phyloP scores from a whole-genome alignment of 257 asterid species.

The Leptodermis oblonga region DNA sequence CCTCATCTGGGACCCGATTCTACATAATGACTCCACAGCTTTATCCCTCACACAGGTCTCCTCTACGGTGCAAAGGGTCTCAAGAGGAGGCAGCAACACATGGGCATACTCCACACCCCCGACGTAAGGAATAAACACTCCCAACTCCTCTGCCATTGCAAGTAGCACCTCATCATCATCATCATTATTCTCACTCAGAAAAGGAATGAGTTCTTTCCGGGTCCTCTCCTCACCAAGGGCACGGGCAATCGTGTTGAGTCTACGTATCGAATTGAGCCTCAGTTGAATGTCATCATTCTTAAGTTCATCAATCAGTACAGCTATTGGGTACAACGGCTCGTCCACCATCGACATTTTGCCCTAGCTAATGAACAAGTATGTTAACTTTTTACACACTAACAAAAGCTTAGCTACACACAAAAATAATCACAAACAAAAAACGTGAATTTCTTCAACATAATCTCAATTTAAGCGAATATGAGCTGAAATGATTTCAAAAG shows the following conservation, averaged over 20 bases:
- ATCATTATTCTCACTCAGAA: slow-evolving; percentile 87
- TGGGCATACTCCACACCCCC: slow-evolving; percentile 95
- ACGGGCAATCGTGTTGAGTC: slow-evolving; percentile 89
- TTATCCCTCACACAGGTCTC: slow-evolving; percentile 96
- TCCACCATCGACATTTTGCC: slow-evolving; percentile 77
- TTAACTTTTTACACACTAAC: background rate
- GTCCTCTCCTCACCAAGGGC: slow-evolving; percentile 97
- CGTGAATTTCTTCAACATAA: background rate
- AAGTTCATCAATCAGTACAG: slow-evolving; percentile 85
- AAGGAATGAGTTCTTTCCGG: slow-evolving; percentile 80
- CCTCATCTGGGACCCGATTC: slow-evolving; percentile 94
- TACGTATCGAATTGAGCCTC: slow-evolving; percentile 74
- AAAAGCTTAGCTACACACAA: background rate
- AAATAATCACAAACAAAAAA: background rate
- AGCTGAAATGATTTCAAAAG: background rate
- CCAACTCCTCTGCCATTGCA: slow-evolving; percentile 95
- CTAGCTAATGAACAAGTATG: slow-evolving; percentile 9
- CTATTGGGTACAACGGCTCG: slow-evolving; percentile 93
- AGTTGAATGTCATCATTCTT: slow-evolving; percentile 91
- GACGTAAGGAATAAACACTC: slow-evolving; percentile 86
- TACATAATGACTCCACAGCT: slow-evolving; percentile 85
- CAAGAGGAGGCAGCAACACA: slow-evolving; percentile 83
- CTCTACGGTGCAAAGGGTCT: slow-evolving; percentile 86
- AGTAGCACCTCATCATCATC: slow-evolving; percentile 92
- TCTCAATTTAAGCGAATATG: background rate